Evolutionary conservation across 257 asterid species (phyloP), one percentile per base, ranked within the genome.

Genomic region (Thymus mandschuricus): DNA sequence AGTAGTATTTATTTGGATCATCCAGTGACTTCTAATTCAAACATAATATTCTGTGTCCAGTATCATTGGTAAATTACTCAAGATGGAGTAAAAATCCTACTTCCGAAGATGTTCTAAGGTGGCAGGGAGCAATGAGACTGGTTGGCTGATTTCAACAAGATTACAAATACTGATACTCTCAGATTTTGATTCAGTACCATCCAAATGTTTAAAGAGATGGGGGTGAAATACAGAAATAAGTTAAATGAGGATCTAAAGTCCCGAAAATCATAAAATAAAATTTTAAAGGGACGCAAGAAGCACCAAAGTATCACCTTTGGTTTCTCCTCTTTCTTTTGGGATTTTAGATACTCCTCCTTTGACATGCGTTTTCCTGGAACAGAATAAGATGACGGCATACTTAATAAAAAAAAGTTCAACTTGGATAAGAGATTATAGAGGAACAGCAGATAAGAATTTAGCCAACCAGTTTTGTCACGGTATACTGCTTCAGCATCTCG

Each of bases 381-480:
- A 69, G 38, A 77, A 59, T 1, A 74, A 67, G 71, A 38, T 72
- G 68, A 76, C 55, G 65, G 41, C 55, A 70, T 60, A 69, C 5
- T 52, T 21, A 15, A 52, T 1, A 21, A 21, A 21, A 21, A 21
- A 21, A 21, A 29, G 44, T 49, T 31, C 63, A 10, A 15, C 5
- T 58, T 44, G 44, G 64, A 50, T 62, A 64, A 66, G 15, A 45
- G 66, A 2, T 67, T 10, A 28, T 51, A 70, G 64, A 58, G 34
- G 43, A 8, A 64, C 6, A 60, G 9, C 41, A n/a, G 46, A 29
- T 46, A 30, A 57, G 49, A 69, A 34, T 60, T 66, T 54, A 33
- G 51, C 80, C 31, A 4, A 91, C 98, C 99, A 71, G 99, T 91
- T 86, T 86, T 91, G 78, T 94, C 78, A 51, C 99, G 96, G 84